Evolutionary conservation across 2,329 filamentous ascomycete species (phyloP).

Genomic region (Dryadomyces quercus-mongolicae): DNA sequence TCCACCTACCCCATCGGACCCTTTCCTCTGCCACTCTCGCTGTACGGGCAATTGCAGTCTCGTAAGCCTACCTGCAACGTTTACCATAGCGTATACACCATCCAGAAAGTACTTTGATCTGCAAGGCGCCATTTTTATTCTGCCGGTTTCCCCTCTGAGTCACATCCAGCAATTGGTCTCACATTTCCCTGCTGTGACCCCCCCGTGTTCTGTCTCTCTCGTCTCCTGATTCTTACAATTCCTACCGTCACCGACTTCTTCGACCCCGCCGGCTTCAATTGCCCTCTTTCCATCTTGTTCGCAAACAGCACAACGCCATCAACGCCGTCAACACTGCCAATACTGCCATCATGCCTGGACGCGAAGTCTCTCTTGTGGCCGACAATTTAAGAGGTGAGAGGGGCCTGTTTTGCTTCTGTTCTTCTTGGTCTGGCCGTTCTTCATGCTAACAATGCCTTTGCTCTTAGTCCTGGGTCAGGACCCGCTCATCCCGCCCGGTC

Average conservation of each 20-base stretch:
- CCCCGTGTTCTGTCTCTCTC: not conserved
- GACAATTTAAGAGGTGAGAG: conserved; percentile 31
- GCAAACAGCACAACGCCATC: too few relatives aligned
- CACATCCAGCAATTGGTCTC: not conserved
- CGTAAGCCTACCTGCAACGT: too few relatives aligned
- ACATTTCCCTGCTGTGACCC: not conserved
- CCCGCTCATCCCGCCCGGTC: conserved; percentile 77
- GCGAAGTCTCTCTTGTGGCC: conserved; percentile 27
- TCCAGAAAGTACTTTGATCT: too few relatives aligned
- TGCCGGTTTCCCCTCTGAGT: not conserved
- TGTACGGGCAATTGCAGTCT: too few relatives aligned
- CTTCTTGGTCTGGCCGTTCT: not conserved
- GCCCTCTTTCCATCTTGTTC: too few relatives aligned
- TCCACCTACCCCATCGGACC: not conserved
- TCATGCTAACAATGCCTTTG: not conserved
- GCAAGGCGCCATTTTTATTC: not conserved
- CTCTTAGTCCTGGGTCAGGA: conserved; percentile 77
- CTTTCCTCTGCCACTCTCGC: too few relatives aligned
- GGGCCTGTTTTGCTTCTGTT: not conserved
- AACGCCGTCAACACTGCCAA: not conserved
- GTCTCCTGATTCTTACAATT: not conserved
- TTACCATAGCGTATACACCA: too few relatives aligned
- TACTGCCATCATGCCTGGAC: conserved; percentile 25
- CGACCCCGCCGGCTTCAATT: not conserved
- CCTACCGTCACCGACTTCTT: too few relatives aligned